phyloP scores from a whole-genome alignment of 352 stramenopile species.

The Aphanomyces astaci region DNA sequence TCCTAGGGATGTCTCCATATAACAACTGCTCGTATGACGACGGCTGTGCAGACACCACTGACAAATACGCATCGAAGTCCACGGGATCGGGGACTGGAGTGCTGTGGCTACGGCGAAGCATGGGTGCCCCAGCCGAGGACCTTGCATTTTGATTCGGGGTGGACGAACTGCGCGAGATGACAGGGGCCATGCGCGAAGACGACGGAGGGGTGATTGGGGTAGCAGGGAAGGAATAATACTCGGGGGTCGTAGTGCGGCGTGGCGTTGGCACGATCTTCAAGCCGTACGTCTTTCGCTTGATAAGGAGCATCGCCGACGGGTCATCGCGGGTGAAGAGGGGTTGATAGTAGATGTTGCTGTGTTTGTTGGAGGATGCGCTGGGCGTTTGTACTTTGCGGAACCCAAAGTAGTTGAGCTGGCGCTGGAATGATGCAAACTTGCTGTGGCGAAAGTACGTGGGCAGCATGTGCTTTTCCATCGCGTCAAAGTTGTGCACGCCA shows the following conservation, averaged over 20 bases:
- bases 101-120: background rate
- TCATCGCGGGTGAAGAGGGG: conserved; percentile 50
- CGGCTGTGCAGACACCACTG: background rate
- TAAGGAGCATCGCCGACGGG: conserved; percentile 58
- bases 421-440: conserved; percentile 70
- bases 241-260: background rate
- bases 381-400: conserved; percentile 77
- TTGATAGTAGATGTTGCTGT: conserved; percentile 63
- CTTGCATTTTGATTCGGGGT: background rate
- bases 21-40: background rate
- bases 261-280: conserved; percentile 6
- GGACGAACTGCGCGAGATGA: background rate
- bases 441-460: conserved; percentile 75
- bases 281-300: conserved; percentile 45
- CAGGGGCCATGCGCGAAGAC: background rate
- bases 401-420: conserved; percentile 73
- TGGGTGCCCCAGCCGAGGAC: background rate
- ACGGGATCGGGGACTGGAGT: background rate
- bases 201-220: background rate
- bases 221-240: background rate
- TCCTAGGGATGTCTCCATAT: background rate
- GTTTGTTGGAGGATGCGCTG: conserved; percentile 2
- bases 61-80: background rate
- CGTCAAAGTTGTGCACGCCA: conserved; percentile 52
- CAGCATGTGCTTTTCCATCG: conserved; percentile 45